Evolutionary conservation across 2,329 filamentous ascomycete species (phyloP), one percentile per base, ranked within the genome.

Genomic region (Kalmusia sp.): DNA sequence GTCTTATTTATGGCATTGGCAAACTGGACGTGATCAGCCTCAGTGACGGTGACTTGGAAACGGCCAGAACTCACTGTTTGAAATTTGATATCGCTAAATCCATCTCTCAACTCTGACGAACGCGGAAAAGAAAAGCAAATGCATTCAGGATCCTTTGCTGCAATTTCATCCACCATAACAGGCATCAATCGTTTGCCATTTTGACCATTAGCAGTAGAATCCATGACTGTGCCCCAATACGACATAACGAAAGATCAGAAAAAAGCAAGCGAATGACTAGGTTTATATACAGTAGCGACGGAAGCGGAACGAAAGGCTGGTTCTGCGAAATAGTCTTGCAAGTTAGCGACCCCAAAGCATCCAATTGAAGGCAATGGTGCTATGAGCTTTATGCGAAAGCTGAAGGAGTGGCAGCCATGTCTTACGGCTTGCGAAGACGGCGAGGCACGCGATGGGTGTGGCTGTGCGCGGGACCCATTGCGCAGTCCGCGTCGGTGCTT

Each of bases 91-190:
- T 69, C 59, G 6, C 49, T 58, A 54, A 71, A 76, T 6, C 70
- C 70, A 31, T 62, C 43, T 6, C 49, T 55, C 17, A 66, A 22
- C 15, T 59, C 49, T 4, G 52, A 25, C 4, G 58, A 58, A 17
- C 51, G 55, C 15, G 66, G 66, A 37, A 63, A 61, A 0, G 66
- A 65, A 28, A 68, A 65, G 49, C 65, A 69, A 19, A 62, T 28
- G 15, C 54, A 52, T 3, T 61, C 54, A 19, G 67, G 65, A 15
- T 67, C 55, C 4, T 55, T 43, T 31, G 33, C 51, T 8, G 65
- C 30, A 54, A 72, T 49, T 76, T 82, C 69, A 77, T 82, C 71
- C 54, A 77, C 43, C 65, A 74, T 44, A 12, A 51, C 47, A 4
- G 65, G 65, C 30, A 69, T 50, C 3, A 69, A 52, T 27, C 65